These are phyloP conservation scores for Lentinula edodes DNA, from an alignment of 768 basidiomycete genomes.

Conservation along the genomic window DNA sequence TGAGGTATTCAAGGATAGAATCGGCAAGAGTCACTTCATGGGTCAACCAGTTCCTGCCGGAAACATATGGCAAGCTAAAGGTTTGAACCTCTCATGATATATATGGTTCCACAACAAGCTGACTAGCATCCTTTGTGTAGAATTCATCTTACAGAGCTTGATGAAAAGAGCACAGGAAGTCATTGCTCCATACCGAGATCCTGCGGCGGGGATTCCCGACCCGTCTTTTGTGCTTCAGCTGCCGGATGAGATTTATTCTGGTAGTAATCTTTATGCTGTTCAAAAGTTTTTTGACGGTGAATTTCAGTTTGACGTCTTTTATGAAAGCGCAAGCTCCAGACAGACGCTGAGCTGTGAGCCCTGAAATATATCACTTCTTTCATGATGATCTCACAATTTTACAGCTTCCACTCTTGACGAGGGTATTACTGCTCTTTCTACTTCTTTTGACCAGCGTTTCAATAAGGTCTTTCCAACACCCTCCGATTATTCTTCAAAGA, in stretches of 20 bases:
- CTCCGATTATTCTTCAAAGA: conserved; percentile 42
- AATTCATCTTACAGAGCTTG: conserved; percentile 57
- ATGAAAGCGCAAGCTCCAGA: conserved; percentile 68
- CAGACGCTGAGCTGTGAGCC: conserved; percentile 59
- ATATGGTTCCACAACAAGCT: no score
- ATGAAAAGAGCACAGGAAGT: conserved; percentile 50
- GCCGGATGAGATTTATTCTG: conserved; percentile 64
- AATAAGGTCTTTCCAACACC: conserved; percentile 64
- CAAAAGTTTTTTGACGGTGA: conserved; percentile 82
- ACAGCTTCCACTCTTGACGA: conserved; percentile 61
- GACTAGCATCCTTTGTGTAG: conserved; percentile 27
- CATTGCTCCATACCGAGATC: conserved; percentile 50
- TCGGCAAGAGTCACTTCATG: conserved; percentile 67
- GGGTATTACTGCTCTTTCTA: conserved; percentile 61
- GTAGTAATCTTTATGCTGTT: conserved; percentile 79
- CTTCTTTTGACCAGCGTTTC: conserved; percentile 64
- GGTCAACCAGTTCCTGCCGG: conserved; percentile 59
- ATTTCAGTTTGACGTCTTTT: conserved; percentile 89
- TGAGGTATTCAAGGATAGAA: conserved; percentile 48
- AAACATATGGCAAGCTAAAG: conserved; percentile 82
- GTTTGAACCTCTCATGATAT: conserved; percentile 27
- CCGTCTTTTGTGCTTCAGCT: conserved; percentile 76
- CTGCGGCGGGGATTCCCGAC: conserved; percentile 51
- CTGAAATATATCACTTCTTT: not conserved
- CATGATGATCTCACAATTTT: conserved; percentile 5